A percentile compares a stretch with the other conserved stretches of the same genome.
phyloP scores from a whole-genome alignment of 129 eudicot genomes.

The Cynara cardunculus region DNA sequence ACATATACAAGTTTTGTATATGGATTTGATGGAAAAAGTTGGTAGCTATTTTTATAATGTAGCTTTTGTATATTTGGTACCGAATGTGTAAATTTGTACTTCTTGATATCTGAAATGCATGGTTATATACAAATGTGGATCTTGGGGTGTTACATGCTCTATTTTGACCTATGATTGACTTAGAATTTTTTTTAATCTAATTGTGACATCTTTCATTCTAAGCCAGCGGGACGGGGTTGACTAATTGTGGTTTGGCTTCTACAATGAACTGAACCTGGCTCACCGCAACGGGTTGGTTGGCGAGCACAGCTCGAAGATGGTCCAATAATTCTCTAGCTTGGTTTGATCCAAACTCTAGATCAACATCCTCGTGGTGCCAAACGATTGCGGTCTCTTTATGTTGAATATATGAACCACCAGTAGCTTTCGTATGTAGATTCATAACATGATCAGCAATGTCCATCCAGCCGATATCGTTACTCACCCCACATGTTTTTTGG shows the following conservation, averaged over 20 bases:
- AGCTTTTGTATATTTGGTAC: no score
- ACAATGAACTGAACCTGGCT: constrained; percentile 30
- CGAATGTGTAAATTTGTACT: no score
- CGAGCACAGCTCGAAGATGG: constrained; percentile 39
- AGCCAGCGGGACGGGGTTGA: no score
- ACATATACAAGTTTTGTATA: no score
- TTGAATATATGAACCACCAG: constrained; percentile 32
- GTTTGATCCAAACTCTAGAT: constrained; percentile 26
- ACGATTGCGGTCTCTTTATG: constrained; percentile 32
- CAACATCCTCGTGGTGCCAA: constrained; percentile 36
- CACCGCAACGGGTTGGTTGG: constrained; percentile 38
- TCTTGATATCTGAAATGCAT: no score
- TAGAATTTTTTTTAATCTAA: no score
- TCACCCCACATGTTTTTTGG: constrained; percentile 21
- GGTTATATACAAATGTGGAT: no score
- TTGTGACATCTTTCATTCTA: no score
- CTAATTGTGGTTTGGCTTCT: constrained; percentile 34
- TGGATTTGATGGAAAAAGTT: no score
- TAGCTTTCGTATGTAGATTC: constrained; percentile 26
- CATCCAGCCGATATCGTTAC: constrained; percentile 27
- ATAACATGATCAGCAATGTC: constrained; percentile 35
- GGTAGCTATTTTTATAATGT: no score
- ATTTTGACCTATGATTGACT: no score
- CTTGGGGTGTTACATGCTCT: no score
- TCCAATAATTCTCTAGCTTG: constrained; percentile 37